phyloP scores from a whole-genome alignment of 441 rosid species.

The Populus hybrid region DNA sequence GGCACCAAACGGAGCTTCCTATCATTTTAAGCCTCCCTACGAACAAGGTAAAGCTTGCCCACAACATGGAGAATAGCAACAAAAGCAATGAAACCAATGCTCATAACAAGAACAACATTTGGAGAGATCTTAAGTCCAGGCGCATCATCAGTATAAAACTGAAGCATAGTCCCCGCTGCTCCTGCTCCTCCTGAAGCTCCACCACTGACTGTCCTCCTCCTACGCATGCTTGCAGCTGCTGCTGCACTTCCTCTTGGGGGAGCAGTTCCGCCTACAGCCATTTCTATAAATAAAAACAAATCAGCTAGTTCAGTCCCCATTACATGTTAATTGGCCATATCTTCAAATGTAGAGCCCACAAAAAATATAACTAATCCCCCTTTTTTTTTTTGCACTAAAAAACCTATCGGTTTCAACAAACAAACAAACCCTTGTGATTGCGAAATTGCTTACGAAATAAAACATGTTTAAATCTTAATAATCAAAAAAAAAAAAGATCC shows the following conservation, averaged over 20 bases:
- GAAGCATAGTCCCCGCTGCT: constrained; percentile 69
- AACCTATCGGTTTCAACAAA: neutral
- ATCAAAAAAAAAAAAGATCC: too few species aligned
- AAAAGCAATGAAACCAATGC: constrained; percentile 94
- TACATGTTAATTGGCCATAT: neutral
- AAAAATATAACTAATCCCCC: neutral
- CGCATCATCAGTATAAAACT: constrained; percentile 86
- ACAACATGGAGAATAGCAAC: constrained; percentile 78
- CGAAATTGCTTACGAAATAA: neutral
- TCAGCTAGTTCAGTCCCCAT: neutral
- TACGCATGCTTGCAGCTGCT: constrained; percentile 75
- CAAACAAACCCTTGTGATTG: neutral
- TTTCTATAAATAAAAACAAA: constrained; percentile 29
- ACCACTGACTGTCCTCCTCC: constrained; percentile 64
- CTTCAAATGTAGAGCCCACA: neutral
- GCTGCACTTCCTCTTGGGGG: constrained; percentile 90
- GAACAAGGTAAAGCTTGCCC: constrained; percentile 77
- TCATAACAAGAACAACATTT: constrained; percentile 77
- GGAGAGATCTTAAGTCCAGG: constrained; percentile 86
- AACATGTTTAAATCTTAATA: too few species aligned
- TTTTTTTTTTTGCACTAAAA: neutral
- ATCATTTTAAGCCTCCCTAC: constrained; percentile 30
- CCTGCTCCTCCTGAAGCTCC: constrained; percentile 70
- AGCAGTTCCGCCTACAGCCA: constrained; percentile 68
- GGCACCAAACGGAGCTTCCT: neutral